phyloP scores from a whole-genome alignment of 129 eudicot species.

The Solidago caesia region DNA sequence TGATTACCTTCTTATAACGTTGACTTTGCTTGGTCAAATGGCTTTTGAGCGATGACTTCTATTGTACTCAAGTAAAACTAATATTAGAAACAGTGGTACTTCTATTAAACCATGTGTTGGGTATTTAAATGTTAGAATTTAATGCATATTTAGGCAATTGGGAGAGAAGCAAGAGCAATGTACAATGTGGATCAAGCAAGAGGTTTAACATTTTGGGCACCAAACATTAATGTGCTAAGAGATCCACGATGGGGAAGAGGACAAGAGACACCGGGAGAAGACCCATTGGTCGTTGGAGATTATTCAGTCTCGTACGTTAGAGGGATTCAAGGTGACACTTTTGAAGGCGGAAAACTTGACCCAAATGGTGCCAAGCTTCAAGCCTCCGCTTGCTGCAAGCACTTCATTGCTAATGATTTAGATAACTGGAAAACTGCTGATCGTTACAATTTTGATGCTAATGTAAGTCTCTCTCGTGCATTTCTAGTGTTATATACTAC shows the following conservation, averaged over 20 bases:
- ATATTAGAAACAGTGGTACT: neutral
- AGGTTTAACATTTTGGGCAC: slow-evolving; percentile 87
- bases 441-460: slow-evolving; percentile 64
- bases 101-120: neutral
- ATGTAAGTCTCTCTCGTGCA: slow-evolving; percentile 37
- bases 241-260: slow-evolving; percentile 93
- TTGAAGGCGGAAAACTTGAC: slow-evolving; percentile 48
- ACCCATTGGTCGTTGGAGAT: slow-evolving; percentile 48
- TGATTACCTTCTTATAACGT: neutral
- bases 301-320: slow-evolving; percentile 68
- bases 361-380: slow-evolving; percentile 46
- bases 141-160: slow-evolving; percentile 48
- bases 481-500: neutral
- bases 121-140: neutral
- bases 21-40: slow-evolving; percentile 6
- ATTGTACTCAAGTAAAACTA: neutral
- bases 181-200: slow-evolving; percentile 67
- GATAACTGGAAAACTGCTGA: slow-evolving; percentile 57
- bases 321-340: slow-evolving; percentile 74
- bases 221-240: slow-evolving; percentile 59
- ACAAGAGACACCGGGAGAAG: slow-evolving; percentile 86
- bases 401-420: slow-evolving; percentile 72
- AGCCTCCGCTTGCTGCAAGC: slow-evolving; percentile 82
- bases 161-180: slow-evolving; percentile 67
- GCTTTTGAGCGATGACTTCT: neutral